Conservation (phyloP, 169 alveolate genomes). For the Plasmodium inui region DNA sequence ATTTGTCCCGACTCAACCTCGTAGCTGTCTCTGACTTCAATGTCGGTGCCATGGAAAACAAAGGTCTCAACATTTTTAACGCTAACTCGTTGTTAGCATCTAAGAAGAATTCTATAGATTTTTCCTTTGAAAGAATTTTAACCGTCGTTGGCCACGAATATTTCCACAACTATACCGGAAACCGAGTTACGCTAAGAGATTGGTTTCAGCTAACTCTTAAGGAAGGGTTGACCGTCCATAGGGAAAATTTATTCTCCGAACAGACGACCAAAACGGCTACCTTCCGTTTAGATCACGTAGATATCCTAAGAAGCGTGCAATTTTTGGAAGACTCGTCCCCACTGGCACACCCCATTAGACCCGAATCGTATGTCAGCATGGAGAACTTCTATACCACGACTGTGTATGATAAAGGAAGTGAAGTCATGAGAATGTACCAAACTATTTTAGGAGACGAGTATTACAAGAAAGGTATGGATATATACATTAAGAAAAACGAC, state of each 20-base stretch:
- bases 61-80: conserved; percentile 93
- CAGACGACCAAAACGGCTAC: conserved; percentile 86
- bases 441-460: conserved; percentile 93
- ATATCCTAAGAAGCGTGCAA: conserved; percentile 86
- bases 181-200: conserved; percentile 94
- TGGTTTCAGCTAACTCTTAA: conserved; percentile 95
- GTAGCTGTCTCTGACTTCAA: conserved; percentile 93
- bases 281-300: conserved; percentile 90
- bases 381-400: conserved; percentile 95
- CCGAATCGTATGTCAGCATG: conserved; percentile 92
- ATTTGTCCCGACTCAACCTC: conserved; percentile 90
- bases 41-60: conserved; percentile 96
- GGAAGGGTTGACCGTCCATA: conserved; percentile 95
- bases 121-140: conserved; percentile 88
- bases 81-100: conserved; percentile 90
- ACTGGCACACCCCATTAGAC: conserved; percentile 95
- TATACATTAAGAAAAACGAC: conserved; percentile 92
- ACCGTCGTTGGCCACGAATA: conserved; percentile 94
- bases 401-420: conserved; percentile 95
- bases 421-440: conserved; percentile 95
- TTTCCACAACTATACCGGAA: conserved; percentile 96
- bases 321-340: conserved; percentile 94
- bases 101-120: conserved; percentile 90
- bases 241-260: conserved; percentile 91
- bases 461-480: conserved; percentile 93